Evolutionary conservation across 148 eudicot species (phyloP).

Genomic region (Dianthus caryophyllus): DNA sequence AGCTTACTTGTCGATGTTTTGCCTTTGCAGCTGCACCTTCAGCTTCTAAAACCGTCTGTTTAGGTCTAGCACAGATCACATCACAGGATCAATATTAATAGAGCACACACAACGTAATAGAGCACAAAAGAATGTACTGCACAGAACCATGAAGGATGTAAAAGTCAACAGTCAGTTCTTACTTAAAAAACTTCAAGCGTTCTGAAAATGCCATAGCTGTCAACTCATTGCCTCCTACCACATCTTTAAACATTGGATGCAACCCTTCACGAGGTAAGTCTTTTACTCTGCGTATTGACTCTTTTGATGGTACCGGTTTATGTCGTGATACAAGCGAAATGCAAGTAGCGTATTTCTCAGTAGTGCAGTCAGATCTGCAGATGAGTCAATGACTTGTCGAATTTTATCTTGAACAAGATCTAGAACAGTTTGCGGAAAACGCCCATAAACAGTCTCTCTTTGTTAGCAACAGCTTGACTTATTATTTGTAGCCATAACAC

Average conservation of each 20-base stretch:
- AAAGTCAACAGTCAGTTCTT: slow-evolving; percentile 3
- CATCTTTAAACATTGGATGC: slow-evolving; percentile 77
- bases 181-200: slow-evolving; percentile 82
- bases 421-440: slow-evolving; percentile 78
- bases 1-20: slow-evolving; percentile 50
- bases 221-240: slow-evolving; percentile 62
- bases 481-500: slow-evolving; percentile 50
- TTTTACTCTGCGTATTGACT: slow-evolving; percentile 79
- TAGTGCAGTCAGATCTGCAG: slow-evolving; percentile 58
- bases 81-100: slow-evolving; percentile 13
- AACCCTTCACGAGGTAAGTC: slow-evolving; percentile 77
- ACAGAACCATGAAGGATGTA: not conserved
- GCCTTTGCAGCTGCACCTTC: slow-evolving; percentile 81
- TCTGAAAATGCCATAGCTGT: slow-evolving; percentile 83
- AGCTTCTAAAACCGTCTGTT: slow-evolving; percentile 91
- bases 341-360: slow-evolving; percentile 61
- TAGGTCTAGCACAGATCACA: slow-evolving; percentile 53
- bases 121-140: not conserved
- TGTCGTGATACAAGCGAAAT: slow-evolving; percentile 54
- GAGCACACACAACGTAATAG: slow-evolving; percentile 7
- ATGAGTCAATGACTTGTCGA: slow-evolving; percentile 66
- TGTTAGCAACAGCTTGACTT: slow-evolving; percentile 63
- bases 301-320: slow-evolving; percentile 72
- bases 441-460: slow-evolving; percentile 83
- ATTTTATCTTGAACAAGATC: slow-evolving; percentile 84